phyloP scores from a whole-genome alignment of 2,329 filamentous ascomycete genomes.

The Apiospora arundinis region DNA sequence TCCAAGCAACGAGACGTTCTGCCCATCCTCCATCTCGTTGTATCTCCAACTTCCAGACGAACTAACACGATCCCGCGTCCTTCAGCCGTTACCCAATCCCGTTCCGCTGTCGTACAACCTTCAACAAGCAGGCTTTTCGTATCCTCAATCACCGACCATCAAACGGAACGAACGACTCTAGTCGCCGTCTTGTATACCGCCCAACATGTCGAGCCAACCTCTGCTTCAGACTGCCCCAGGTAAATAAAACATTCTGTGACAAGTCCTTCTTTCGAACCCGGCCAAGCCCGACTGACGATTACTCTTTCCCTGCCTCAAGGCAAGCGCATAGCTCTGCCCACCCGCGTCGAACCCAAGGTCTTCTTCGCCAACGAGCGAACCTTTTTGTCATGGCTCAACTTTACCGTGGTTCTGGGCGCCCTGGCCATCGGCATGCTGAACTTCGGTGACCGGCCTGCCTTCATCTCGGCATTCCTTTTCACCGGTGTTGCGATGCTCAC shows the following conservation, averaged over 20 bases:
- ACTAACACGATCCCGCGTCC: background rate
- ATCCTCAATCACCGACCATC: background rate
- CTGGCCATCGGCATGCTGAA: conserved; percentile 97
- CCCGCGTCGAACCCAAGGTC: conserved; percentile 98
- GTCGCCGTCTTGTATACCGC: conserved; percentile 23
- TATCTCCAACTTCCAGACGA: background rate
- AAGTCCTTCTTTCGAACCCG: background rate
- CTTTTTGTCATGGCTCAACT: conserved; percentile 99
- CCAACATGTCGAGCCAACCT: conserved; percentile 90
- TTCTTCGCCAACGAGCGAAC: conserved; percentile 99
- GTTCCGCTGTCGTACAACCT: conserved; percentile 8
- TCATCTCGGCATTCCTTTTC: conserved; percentile 93
- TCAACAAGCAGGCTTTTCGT: conserved; percentile 1
- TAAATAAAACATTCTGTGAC: conserved; percentile 49
- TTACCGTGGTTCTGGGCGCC: conserved; percentile 96
- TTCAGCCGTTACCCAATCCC: background rate
- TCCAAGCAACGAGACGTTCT: background rate
- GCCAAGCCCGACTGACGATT: background rate
- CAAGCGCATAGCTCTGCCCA: conserved; percentile 97
- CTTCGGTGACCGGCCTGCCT: conserved; percentile 93
- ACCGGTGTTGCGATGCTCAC: conserved; percentile 92
- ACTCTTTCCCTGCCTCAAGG: conserved; percentile 59
- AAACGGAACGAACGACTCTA: background rate
- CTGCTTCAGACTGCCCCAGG: conserved; percentile 93
- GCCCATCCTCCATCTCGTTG: background rate